Evolutionary conservation across 371 early-diverging fungal genomes (phyloP).

Genomic region (Mortierella sp.): DNA sequence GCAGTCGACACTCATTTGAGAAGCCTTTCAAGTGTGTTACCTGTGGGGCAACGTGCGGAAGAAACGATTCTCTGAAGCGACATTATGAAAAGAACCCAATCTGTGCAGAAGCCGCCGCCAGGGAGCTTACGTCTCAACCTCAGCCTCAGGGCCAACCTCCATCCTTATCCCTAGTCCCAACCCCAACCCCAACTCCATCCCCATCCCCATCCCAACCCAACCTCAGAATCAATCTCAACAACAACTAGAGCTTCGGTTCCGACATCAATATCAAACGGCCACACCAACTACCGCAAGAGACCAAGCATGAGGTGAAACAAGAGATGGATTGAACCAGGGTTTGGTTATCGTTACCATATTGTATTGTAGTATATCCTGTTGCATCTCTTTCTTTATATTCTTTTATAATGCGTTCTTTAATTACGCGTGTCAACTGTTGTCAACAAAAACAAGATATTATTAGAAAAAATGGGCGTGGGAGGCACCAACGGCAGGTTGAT

Average conservation of each 20-base stretch:
- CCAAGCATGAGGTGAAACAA: background rate
- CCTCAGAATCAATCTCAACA: background rate
- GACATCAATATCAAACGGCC: background rate
- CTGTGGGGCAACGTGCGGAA: slow-evolving; percentile 56
- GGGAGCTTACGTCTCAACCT: background rate
- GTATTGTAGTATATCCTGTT: too few relatives aligned
- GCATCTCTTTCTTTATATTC: too few relatives aligned
- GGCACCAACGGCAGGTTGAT: too few relatives aligned
- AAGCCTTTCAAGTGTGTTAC: slow-evolving; percentile 60
- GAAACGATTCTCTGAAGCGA: slow-evolving; percentile 35
- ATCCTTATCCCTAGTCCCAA: background rate
- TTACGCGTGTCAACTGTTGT: too few relatives aligned
- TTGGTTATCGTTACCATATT: too few relatives aligned
- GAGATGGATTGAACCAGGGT: background rate
- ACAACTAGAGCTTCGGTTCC: background rate
- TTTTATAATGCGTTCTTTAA: too few relatives aligned
- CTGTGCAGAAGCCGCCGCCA: slow-evolving; percentile 10
- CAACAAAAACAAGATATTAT: too few relatives aligned
- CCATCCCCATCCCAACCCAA: background rate
- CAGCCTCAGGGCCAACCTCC: background rate
- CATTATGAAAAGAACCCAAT: slow-evolving; percentile 28
- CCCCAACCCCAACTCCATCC: background rate
- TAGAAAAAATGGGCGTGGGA: too few relatives aligned
- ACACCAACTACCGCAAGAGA: background rate
- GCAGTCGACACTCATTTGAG: slow-evolving; percentile 59